Evolutionary conservation across 108 stramenopile species (phyloP), one percentile per base, ranked within the genome.

Genomic region (Schizochytrium sp.): DNA sequence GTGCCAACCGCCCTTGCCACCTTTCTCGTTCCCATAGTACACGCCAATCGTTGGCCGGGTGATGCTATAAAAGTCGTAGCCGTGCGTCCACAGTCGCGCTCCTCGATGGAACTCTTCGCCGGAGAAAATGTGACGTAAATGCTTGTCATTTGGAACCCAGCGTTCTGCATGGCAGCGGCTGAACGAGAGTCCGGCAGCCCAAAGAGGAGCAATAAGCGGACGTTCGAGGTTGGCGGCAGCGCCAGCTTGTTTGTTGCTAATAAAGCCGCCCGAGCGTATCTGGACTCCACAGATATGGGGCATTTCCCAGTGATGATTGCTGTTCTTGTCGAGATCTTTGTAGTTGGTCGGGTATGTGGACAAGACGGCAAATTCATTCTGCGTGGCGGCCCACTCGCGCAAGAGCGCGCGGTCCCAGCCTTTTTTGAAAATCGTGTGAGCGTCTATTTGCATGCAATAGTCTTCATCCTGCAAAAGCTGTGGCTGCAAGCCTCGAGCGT

Each of bases 401-500:
- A 95, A 87, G 5, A 94, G 90, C 45, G 90, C 71, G 21, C 69
- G 90, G 90, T 99, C 98, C 98, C 98, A 99, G 28, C 93, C 89
- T 48, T 93, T 59, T 5, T 91, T 91, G 88, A 99, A 96, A 71
- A 95, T 92, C 60, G 94, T 95, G 88, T 97, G 97, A 5, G 97
- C 93, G 95, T 97, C 97, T 58, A 96, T 95, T 91, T 98, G 97
- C 96, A 99, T 95, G 94, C 97, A 99, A 90, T 97, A 99, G 90
- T 99, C 97, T 94, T 99, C 97, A 88, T 97, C 97, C 44, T 96
- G 94, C 87, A 98, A 89, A 43, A 97, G 60, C 72, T 96, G 94
- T 34, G 96, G 91, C 47, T 91, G 92, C 88, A 96, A 90, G 10
- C 92, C 92, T 41, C 96, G 92, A 18, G 96, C 96, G 90, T 92